Evolutionary conservation across 768 basidiomycete species (phyloP).

Genomic region (Pholiota molesta): DNA sequence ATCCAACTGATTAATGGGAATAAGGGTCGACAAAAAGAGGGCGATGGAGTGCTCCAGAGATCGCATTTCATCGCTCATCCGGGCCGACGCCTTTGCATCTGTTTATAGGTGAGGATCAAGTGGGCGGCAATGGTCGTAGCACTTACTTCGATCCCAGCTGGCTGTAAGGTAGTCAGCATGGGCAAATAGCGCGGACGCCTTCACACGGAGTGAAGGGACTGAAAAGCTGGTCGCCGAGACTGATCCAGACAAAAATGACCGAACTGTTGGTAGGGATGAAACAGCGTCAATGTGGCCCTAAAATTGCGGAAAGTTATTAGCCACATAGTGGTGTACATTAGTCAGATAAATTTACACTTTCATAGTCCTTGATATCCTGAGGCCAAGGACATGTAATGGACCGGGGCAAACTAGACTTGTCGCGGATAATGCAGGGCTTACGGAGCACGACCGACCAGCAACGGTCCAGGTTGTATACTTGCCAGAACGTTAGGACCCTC

Average conservation of each 20-base stretch:
- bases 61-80: slow-evolving; percentile 60
- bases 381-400: slow-evolving; percentile 80
- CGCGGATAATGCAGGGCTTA: slow-evolving; percentile 67
- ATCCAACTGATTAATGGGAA: slow-evolving; percentile 68
- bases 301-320: slow-evolving; percentile 14
- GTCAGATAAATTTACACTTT: slow-evolving; percentile 48
- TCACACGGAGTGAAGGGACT: slow-evolving; percentile 64
- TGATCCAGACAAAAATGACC: slow-evolving; percentile 63
- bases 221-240: slow-evolving; percentile 62
- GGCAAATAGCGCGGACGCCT: slow-evolving; percentile 77
- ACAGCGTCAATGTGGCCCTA: slow-evolving; percentile 63
- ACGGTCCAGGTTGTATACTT: slow-evolving; percentile 78
- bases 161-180: slow-evolving; percentile 64
- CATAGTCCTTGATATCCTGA: slow-evolving; percentile 71
- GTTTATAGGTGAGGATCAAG: slow-evolving; percentile 14
- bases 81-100: slow-evolving; percentile 48
- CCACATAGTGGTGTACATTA: slow-evolving; percentile 4
- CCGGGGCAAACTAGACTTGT: slow-evolving; percentile 57
- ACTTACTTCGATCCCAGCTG: slow-evolving; percentile 63
- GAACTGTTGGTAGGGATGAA: slow-evolving; percentile 59
- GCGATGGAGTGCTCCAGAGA: slow-evolving; percentile 64
- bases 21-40: slow-evolving; percentile 63
- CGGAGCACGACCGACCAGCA: slow-evolving; percentile 80
- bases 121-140: not conserved
- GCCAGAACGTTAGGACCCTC: slow-evolving; percentile 79